A percentile compares a stretch with the other conserved stretches of the same genome.
phyloP scores from a whole-genome alignment of 345 rosid species.

The Bretschneidera sinensis region DNA sequence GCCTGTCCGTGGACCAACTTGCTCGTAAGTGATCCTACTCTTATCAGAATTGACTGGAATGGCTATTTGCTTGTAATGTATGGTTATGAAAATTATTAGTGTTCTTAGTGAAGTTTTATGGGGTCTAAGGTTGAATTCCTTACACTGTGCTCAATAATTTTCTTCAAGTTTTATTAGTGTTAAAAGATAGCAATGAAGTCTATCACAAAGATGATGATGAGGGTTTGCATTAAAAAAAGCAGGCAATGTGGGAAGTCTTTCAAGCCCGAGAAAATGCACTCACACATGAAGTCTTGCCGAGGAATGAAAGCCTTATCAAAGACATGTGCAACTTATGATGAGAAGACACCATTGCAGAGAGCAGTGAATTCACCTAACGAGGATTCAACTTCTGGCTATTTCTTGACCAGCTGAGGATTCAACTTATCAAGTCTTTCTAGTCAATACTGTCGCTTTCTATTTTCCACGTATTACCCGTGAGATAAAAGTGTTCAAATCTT shows the following conservation, averaged over 20 bases:
- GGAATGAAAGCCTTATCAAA: slow-evolving; percentile 39
- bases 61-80: too few relatives aligned
- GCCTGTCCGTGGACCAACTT: slow-evolving; percentile 48
- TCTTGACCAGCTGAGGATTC: slow-evolving; percentile 22
- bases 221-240: slow-evolving; percentile 8
- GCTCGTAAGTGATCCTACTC: slow-evolving; percentile 49
- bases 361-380: not conserved
- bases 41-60: too few relatives aligned
- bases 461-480: too few relatives aligned
- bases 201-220: too few relatives aligned
- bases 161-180: not conserved
- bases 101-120: too few relatives aligned
- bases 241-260: slow-evolving; percentile 79
- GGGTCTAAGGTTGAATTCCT: too few relatives aligned
- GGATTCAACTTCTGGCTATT: slow-evolving; percentile 12
- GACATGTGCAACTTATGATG: slow-evolving; percentile 15
- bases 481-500: too few relatives aligned
- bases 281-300: slow-evolving; percentile 67
- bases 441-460: not conserved
- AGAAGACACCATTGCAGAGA: slow-evolving; percentile 13
- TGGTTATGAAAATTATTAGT: too few relatives aligned
- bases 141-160: too few relatives aligned
- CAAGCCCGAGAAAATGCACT: slow-evolving; percentile 67
- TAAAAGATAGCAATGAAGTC: not conserved
- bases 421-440: not conserved